Evolutionary conservation across 2,329 filamentous ascomycete species (phyloP).

Genomic region (Didymella exigua): DNA sequence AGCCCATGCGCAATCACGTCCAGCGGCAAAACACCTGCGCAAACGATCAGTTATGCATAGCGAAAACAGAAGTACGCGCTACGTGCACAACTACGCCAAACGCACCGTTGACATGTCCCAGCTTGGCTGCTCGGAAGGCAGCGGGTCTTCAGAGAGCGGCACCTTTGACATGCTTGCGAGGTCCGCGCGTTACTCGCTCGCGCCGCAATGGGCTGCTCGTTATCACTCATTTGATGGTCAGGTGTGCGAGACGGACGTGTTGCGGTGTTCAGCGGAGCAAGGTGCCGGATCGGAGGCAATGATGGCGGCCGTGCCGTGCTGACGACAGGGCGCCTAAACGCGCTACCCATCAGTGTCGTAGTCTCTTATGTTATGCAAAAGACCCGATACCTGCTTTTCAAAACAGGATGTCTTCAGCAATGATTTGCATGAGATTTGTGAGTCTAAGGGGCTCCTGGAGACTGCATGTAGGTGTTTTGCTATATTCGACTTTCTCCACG

Average conservation of each 20-base stretch:
- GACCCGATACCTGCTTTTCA: no score
- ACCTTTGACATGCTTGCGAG: conserved; percentile 42
- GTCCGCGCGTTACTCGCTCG: conserved; percentile 27
- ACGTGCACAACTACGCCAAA: background rate
- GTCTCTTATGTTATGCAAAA: no score
- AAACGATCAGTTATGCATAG: background rate
- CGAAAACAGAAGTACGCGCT: background rate
- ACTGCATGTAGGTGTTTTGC: no score
- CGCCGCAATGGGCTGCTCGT: conserved; percentile 22
- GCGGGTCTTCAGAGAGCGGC: conserved; percentile 42
- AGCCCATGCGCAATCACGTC: conserved; percentile 42
- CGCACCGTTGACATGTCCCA: conserved; percentile 41
- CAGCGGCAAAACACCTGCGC: conserved; percentile 31
- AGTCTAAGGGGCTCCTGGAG: no score
- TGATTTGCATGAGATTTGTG: no score
- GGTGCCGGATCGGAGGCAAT: conserved; percentile 1
- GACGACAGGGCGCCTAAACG: background rate
- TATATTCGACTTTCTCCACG: no score
- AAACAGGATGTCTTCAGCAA: no score
- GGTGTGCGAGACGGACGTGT: background rate
- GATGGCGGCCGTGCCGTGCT: conserved; percentile 6
- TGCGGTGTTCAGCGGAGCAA: background rate
- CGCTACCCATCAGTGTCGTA: no score
- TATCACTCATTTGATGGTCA: conserved; percentile 31
- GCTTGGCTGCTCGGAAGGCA: conserved; percentile 39